These are phyloP conservation scores for Penicillium longicatenatum DNA, from an alignment of 495 filamentous ascomycete genomes.

Conservation along the genomic window DNA sequence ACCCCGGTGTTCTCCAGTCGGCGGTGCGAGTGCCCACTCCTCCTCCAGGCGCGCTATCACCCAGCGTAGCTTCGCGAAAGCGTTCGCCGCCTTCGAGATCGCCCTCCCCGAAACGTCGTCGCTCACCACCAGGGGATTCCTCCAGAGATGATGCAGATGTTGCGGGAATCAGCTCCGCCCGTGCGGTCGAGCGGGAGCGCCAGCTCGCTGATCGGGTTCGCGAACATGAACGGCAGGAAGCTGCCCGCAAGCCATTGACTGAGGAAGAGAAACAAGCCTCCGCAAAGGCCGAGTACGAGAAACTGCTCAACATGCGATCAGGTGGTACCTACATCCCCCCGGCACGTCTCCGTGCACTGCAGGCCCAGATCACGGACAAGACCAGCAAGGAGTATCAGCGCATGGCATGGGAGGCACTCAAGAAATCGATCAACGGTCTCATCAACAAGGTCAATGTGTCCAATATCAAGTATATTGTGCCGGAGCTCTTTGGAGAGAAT, in stretches of 20 bases:
- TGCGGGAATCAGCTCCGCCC: slow-evolving; percentile 54
- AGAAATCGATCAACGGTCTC: slow-evolving; percentile 97
- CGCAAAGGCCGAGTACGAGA: slow-evolving; percentile 89
- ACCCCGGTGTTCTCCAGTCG: slow-evolving; percentile 59
- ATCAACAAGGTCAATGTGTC: slow-evolving; percentile 98
- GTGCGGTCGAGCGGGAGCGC: slow-evolving; percentile 61
- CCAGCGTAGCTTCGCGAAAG: slow-evolving; percentile 56
- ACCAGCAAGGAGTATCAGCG: slow-evolving; percentile 95
- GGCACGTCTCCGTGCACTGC: slow-evolving; percentile 83
- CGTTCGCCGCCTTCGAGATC: slow-evolving; percentile 64
- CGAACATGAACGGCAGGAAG: slow-evolving; percentile 54
- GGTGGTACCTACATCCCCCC: slow-evolving; percentile 97
- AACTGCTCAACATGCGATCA: slow-evolving; percentile 83
- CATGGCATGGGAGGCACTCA: slow-evolving; percentile 98
- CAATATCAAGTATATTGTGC: slow-evolving; percentile 97
- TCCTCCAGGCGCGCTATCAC: slow-evolving; percentile 55
- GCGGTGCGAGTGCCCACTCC: slow-evolving; percentile 70
- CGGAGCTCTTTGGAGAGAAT: slow-evolving; percentile 94
- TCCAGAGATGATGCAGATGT: slow-evolving; percentile 37
- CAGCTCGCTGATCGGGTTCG: slow-evolving; percentile 62
- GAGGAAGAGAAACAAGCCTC: slow-evolving; percentile 81
- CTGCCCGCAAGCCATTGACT: slow-evolving; percentile 61
- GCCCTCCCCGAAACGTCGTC: slow-evolving; percentile 62
- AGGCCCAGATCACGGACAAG: slow-evolving; percentile 96
- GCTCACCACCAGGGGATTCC: slow-evolving; percentile 55